phyloP scores from a whole-genome alignment of 208 protist genomes.

The Naegleria lovaniensis region DNA sequence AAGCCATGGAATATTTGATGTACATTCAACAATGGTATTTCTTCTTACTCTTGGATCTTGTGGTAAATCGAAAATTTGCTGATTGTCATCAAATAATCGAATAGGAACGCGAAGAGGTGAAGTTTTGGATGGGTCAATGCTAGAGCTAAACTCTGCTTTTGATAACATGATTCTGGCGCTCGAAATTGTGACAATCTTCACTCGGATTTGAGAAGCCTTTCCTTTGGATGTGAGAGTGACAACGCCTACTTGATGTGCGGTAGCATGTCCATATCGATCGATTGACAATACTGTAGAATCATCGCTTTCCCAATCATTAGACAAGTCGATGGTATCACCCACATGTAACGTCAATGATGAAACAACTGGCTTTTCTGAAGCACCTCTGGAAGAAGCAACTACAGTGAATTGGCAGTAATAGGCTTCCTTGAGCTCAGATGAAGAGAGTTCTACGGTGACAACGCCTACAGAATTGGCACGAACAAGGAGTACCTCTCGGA shows the following conservation, averaged over 20 bases:
- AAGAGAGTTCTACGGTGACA: not conserved
- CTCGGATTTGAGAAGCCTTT: not conserved
- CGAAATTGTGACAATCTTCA: not conserved
- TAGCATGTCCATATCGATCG: not conserved
- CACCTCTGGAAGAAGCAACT: not conserved
- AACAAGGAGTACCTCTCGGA: not conserved
- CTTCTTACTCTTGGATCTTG: not conserved
- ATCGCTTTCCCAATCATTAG: not conserved
- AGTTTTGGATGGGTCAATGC: not conserved
- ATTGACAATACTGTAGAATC: not conserved
- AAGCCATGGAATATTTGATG: not conserved
- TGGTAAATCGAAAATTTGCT: not conserved
- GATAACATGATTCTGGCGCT: not conserved
- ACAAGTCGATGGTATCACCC: not conserved
- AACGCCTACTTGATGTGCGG: not conserved
- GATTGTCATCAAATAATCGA: not conserved
- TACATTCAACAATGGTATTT: not conserved
- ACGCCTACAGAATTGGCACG: not conserved
- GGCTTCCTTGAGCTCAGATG: not conserved
- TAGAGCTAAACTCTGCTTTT: not conserved
- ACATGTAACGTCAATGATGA: not conserved
- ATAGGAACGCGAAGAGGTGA: not conserved
- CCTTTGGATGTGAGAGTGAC: not conserved
- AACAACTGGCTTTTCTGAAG: not conserved
- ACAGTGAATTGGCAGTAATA: not conserved